Evolutionary conservation across 208 protist species (phyloP).

Genomic region (Strigomonas culicis): DNA sequence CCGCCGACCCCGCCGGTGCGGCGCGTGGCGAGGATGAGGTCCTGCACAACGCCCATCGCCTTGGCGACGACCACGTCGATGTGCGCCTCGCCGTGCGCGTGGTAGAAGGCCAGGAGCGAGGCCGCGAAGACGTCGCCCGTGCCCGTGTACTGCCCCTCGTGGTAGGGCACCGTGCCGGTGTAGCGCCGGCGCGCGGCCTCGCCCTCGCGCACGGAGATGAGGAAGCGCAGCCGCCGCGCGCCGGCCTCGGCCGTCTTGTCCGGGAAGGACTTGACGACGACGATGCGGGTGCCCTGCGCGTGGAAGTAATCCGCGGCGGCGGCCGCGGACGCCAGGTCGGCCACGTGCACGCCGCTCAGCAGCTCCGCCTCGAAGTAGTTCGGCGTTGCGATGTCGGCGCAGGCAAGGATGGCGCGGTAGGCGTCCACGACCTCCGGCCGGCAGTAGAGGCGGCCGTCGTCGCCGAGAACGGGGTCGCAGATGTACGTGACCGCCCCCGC

Average conservation of each 20-base stretch:
- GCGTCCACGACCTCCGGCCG: constrained; percentile 84
- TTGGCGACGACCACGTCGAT: constrained; percentile 61
- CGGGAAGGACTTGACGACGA: constrained; percentile 87
- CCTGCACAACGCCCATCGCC: constrained; percentile 85
- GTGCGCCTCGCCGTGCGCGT: constrained; percentile 15
- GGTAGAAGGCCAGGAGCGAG: constrained; percentile 59
- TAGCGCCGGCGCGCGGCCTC: constrained; percentile 22
- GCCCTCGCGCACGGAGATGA: constrained; percentile 32
- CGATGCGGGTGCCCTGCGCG: constrained; percentile 44
- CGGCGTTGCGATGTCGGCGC: constrained; percentile 86
- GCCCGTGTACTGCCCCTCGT: constrained; percentile 81
- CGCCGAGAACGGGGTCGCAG: constrained; percentile 96
- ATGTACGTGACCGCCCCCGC: constrained; percentile 60
- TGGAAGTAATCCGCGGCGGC: constrained; percentile 83
- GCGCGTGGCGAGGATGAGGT: constrained; percentile 64
- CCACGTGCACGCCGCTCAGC: constrained; percentile 63
- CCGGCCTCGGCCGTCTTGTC: constrained; percentile 20
- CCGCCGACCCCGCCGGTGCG: constrained; percentile 39
- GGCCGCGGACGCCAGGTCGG: constrained; percentile 46
- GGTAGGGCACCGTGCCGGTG: constrained; percentile 64
- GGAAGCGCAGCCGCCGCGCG: constrained; percentile 43
- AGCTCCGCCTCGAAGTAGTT: constrained; percentile 94
- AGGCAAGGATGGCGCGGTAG: constrained; percentile 78
- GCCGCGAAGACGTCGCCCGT: constrained; percentile 86
- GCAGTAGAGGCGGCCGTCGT: constrained; percentile 93